These are phyloP conservation scores for Begonia peltatifolia DNA, from an alignment of 306 rosid species.

Conservation along the genomic window DNA sequence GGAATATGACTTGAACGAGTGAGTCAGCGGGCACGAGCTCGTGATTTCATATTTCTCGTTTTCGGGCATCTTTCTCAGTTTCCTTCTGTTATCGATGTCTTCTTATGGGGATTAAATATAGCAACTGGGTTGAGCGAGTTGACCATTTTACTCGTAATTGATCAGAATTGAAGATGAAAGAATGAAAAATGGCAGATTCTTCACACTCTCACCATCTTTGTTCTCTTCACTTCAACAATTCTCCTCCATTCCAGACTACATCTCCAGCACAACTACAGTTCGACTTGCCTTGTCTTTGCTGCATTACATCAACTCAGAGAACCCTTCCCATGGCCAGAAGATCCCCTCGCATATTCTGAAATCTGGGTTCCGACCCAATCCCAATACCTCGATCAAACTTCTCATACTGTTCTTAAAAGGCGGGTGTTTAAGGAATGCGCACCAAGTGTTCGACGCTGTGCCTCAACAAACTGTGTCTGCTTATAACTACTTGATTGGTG, in stretches of 20 bases:
- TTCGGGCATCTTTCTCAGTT: too few relatives aligned
- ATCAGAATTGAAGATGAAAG: slow-evolving; percentile 1
- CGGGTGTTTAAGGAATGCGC: slow-evolving; percentile 42
- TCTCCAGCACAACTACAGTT: slow-evolving; percentile 16
- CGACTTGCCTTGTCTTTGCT: slow-evolving; percentile 39
- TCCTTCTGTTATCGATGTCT: too few relatives aligned
- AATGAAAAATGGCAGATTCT: slow-evolving; percentile 21
- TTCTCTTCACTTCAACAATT: slow-evolving; percentile 9
- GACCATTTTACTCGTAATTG: too few relatives aligned
- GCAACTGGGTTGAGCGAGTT: too few relatives aligned
- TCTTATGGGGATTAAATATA: too few relatives aligned
- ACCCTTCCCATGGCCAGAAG: slow-evolving; percentile 54
- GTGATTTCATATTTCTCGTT: too few relatives aligned
- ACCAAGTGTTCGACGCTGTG: slow-evolving; percentile 63
- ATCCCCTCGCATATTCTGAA: slow-evolving; percentile 63
- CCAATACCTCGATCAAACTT: slow-evolving; percentile 63
- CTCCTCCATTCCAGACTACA: slow-evolving; percentile 13
- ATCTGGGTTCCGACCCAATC: slow-evolving; percentile 60
- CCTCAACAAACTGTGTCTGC: slow-evolving; percentile 43
- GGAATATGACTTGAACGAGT: too few relatives aligned
- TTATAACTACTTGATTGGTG: slow-evolving; percentile 65
- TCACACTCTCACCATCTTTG: slow-evolving; percentile 7
- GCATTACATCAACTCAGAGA: slow-evolving; percentile 55
- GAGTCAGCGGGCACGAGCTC: too few relatives aligned
- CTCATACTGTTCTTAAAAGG: slow-evolving; percentile 54